Evolutionary conservation across 768 basidiomycete species (phyloP).

Genomic region (Imleria badia): DNA sequence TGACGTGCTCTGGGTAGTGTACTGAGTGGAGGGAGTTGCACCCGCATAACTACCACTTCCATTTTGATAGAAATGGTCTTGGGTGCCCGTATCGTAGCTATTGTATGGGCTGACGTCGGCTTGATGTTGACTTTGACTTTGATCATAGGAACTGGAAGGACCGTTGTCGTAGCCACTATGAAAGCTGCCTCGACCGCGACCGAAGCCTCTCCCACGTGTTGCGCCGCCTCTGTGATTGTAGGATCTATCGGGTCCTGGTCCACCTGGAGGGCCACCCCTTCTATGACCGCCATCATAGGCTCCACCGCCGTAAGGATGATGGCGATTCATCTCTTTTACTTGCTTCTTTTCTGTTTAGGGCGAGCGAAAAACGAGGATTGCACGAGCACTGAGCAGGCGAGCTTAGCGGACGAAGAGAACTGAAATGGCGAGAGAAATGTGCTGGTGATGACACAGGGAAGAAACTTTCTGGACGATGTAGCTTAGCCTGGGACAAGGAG

Average conservation of each 20-base stretch:
- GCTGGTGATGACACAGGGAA: conserved; percentile 19
- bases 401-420: conserved; percentile 26
- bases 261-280: conserved; percentile 65
- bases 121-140: conserved; percentile 56
- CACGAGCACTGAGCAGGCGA: conserved; percentile 25
- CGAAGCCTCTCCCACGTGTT: conserved; percentile 46
- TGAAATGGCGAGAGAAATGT: conserved; percentile 18
- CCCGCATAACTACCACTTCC: conserved; percentile 56
- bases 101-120: conserved; percentile 65
- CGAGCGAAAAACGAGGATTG: conserved; percentile 23
- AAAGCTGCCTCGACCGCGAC: conserved; percentile 54
- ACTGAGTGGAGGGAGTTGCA: conserved; percentile 52
- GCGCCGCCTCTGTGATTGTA: conserved; percentile 61
- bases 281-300: conserved; percentile 59
- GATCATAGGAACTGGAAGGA: conserved; percentile 61
- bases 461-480: conserved; percentile 21
- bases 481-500: conserved; percentile 26
- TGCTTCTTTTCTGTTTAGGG: conserved; percentile 28
- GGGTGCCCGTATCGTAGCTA: conserved; percentile 59
- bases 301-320: conserved; percentile 77
- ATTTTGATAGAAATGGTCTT: conserved; percentile 72
- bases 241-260: conserved; percentile 73
- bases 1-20: conserved; percentile 45
- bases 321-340: conserved; percentile 68
- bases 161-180: conserved; percentile 57